These are phyloP conservation scores for Coemansia guatemalensis DNA, from an alignment of 192 early-diverging fungal genomes.

Conservation along the genomic window DNA sequence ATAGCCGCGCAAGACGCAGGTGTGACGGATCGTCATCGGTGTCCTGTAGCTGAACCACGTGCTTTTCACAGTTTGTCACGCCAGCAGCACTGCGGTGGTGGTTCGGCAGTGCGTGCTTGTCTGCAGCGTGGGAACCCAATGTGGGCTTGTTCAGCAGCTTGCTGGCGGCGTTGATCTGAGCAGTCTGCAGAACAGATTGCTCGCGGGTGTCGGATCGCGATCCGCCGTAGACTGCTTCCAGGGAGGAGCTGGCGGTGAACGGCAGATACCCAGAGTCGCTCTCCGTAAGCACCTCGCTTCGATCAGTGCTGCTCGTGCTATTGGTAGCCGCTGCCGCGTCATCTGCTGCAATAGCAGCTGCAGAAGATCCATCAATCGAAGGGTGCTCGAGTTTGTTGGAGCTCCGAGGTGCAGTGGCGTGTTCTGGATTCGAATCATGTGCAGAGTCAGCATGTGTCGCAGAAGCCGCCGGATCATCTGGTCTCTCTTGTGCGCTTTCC, in stretches of 20 bases:
- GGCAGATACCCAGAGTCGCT: slow-evolving; percentile 15
- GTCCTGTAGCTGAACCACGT: not conserved
- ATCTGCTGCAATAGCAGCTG: not conserved
- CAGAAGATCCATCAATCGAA: not conserved
- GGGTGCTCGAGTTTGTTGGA: not conserved
- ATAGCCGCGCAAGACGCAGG: not conserved
- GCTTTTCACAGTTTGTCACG: not conserved
- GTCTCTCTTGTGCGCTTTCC: not conserved
- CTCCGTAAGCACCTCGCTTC: slow-evolving; percentile 1
- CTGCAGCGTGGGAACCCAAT: not conserved
- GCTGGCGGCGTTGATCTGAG: slow-evolving; percentile 12
- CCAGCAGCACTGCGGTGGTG: not conserved
- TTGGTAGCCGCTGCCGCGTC: not conserved
- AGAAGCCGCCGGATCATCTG: not conserved
- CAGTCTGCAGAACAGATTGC: slow-evolving; percentile 9
- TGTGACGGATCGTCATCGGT: slow-evolving; percentile 1
- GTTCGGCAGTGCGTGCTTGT: not conserved
- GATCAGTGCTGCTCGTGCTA: slow-evolving; percentile 1
- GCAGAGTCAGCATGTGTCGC: not conserved
- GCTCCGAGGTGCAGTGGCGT: not conserved
- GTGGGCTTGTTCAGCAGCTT: not conserved
- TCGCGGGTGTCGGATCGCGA: slow-evolving; percentile 32
- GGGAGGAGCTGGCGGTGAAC: slow-evolving; percentile 37
- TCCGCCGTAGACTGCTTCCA: slow-evolving; percentile 52
- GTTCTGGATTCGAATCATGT: not conserved